Percentiles rank a stretch among this genome's conserved stretches.
These are phyloP conservation scores for Lolium multiflorum DNA, from an alignment of 176 grass and related monocot genomes.

Conservation along the genomic window DNA sequence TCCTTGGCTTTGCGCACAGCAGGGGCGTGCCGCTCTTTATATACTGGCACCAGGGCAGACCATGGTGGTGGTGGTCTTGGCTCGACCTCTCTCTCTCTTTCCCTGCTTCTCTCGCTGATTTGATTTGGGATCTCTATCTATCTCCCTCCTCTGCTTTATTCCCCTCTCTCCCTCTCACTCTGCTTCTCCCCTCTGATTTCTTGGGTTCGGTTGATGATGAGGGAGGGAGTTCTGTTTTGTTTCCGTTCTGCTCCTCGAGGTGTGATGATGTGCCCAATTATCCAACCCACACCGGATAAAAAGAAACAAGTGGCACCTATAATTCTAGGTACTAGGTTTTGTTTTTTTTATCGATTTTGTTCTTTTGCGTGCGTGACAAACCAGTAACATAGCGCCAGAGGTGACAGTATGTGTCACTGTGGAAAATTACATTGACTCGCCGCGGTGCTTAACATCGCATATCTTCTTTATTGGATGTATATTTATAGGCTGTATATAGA, in stretches of 20 bases:
- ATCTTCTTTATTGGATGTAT: background rate
- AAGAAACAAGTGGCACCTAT: conserved; percentile 10
- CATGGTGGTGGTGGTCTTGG: conserved; percentile 16
- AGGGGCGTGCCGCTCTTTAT: conserved; percentile 21
- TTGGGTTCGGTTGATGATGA: too few species aligned
- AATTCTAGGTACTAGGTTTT: conserved; percentile 22
- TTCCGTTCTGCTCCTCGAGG: background rate
- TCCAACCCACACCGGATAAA: too few species aligned
- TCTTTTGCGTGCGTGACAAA: background rate
- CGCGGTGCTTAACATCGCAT: background rate
- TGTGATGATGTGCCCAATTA: too few species aligned
- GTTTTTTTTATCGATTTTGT: background rate
- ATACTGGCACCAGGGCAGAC: conserved; percentile 29
- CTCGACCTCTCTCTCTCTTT: too few species aligned
- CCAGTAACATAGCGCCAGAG: background rate
- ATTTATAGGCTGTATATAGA: too few species aligned
- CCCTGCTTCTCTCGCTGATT: background rate
- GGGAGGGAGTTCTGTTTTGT: background rate
- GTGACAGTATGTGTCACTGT: background rate
- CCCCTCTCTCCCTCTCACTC: background rate
- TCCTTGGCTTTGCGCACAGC: background rate
- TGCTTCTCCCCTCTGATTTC: background rate
- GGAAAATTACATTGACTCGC: background rate
- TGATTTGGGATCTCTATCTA: background rate
- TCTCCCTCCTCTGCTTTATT: conserved; percentile 38